Evolutionary conservation across 2,329 filamentous ascomycete genomes (phyloP).

Genomic region (Diaporthe citri): DNA sequence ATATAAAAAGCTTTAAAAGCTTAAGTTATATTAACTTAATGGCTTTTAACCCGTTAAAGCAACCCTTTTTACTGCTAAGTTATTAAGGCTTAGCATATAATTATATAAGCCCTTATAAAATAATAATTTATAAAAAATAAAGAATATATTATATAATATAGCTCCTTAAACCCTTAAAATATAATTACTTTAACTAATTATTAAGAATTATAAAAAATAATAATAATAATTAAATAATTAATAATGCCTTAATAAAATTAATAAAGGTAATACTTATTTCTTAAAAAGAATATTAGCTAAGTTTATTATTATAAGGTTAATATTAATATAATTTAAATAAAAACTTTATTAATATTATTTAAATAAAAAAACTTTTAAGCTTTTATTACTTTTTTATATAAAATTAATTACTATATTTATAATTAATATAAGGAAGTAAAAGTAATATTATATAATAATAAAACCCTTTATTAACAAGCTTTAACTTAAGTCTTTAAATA

Average conservation of each 20-base stretch:
- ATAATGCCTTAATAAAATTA: neutral
- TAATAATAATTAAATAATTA: slow-evolving; percentile 2
- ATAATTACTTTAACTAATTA: too few relatives aligned
- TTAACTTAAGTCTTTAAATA: neutral
- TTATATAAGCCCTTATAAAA: neutral
- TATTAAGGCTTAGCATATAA: neutral
- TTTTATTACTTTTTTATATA: neutral
- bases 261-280: neutral
- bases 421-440: neutral
- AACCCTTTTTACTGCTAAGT: neutral
- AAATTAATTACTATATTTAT: neutral
- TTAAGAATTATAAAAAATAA: too few relatives aligned
- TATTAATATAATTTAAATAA: neutral
- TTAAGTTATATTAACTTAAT: neutral
- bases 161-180: neutral
- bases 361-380: neutral
- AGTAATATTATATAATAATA: neutral
- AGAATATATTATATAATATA: neutral
- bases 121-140: neutral
- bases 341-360: too few relatives aligned
- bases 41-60: neutral
- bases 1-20: neutral
- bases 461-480: neutral
- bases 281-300: neutral
- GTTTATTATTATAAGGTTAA: neutral